Conservation (phyloP, 1,284 basidiomycete genomes). For the Marasmius oreades region DNA sequence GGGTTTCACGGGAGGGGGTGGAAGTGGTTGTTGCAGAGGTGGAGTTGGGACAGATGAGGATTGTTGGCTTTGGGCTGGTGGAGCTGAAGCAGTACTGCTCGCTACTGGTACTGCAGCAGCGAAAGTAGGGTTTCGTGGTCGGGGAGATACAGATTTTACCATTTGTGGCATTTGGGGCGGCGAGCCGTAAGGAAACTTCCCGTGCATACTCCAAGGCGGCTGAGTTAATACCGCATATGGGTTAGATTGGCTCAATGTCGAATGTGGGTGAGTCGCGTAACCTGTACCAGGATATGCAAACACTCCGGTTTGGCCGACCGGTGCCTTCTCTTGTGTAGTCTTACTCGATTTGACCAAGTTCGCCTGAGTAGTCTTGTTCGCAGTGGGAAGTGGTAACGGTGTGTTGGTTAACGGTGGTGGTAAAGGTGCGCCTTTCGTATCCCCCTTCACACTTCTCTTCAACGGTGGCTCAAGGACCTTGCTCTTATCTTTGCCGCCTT, state of each 20-base stretch:
- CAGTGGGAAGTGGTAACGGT: not conserved
- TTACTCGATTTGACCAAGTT: not conserved
- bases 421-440: slow-evolving; percentile 42
- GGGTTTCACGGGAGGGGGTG: not conserved
- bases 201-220: slow-evolving; percentile 13
- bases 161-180: slow-evolving; percentile 17
- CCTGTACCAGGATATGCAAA: slow-evolving; percentile 33
- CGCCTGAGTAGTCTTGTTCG: slow-evolving; percentile 15
- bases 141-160: not conserved
- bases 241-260: slow-evolving; percentile 29
- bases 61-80: not conserved
- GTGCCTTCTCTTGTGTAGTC: not conserved
- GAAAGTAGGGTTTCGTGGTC: not conserved
- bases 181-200: slow-evolving; percentile 9
- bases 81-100: not conserved
- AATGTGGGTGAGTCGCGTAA: slow-evolving; percentile 18
- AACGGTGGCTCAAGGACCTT: slow-evolving; percentile 60
- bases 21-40: slow-evolving; percentile 7
- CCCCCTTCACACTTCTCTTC: slow-evolving; percentile 63
- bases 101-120: not conserved
- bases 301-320: slow-evolving; percentile 14
- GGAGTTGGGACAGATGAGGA: not conserved
- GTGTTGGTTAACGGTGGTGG: slow-evolving; percentile 57
- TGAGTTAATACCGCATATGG: slow-evolving; percentile 32
- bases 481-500: slow-evolving; percentile 32